These are phyloP conservation scores for Adansonia madagascariensis DNA, from an alignment of 441 rosid genomes.

Conservation along the genomic window DNA sequence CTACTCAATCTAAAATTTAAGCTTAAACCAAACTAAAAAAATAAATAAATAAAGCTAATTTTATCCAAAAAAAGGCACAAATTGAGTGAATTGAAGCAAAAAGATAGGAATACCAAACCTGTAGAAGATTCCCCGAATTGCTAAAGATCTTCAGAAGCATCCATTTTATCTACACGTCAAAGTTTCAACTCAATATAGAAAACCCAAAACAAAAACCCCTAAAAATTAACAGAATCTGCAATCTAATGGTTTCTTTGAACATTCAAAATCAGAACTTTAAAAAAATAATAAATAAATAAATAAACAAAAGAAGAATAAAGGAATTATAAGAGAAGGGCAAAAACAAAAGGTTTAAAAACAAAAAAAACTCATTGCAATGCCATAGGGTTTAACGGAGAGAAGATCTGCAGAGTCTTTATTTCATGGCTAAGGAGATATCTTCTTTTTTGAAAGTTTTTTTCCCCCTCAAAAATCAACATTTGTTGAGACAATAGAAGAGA, in stretches of 20 bases:
- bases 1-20: background rate
- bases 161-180: slow-evolving; percentile 38
- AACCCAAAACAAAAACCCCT: background rate
- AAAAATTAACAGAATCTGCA: slow-evolving; percentile 4
- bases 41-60: background rate
- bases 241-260: background rate
- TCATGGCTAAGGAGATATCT: background rate
- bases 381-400: slow-evolving; percentile 28
- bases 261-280: background rate
- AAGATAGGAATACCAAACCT: slow-evolving; percentile 34
- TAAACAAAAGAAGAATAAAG: background rate
- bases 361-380: slow-evolving; percentile 24
- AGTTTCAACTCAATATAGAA: background rate
- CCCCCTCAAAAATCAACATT: slow-evolving; percentile 3
- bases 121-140: slow-evolving; percentile 41
- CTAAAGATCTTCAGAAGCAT: slow-evolving; percentile 40
- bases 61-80: background rate
- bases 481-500: background rate
- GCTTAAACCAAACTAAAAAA: background rate
- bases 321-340: background rate
- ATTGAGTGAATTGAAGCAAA: background rate
- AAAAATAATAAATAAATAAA: background rate
- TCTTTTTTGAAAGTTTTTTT: background rate
- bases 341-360: background rate
- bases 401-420: slow-evolving; percentile 15